phyloP scores from a whole-genome alignment of 1,139 yeast genomes.

The Yamadazyma pseudoaaseri region DNA sequence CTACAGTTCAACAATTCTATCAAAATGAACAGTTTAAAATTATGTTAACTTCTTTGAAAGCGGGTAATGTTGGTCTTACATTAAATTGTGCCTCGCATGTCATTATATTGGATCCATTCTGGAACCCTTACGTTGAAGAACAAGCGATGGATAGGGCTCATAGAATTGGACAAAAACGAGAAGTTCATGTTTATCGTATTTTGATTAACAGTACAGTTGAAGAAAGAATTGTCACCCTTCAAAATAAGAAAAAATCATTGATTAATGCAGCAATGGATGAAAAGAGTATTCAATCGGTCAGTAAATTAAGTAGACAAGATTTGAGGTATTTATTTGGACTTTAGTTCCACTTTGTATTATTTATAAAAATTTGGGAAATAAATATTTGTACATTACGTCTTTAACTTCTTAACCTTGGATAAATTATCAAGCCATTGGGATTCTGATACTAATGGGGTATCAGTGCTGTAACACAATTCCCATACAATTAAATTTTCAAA shows the following conservation, averaged over 20 bases:
- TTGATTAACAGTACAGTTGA: slow-evolving; percentile 72
- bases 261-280: slow-evolving; percentile 80
- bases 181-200: slow-evolving; percentile 72
- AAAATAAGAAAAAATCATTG: slow-evolving; percentile 67
- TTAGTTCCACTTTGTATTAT: slow-evolving; percentile 6
- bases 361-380: too few relatives aligned
- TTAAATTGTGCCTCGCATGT: slow-evolving; percentile 93
- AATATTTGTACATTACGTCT: slow-evolving; percentile 15
- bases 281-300: slow-evolving; percentile 61
- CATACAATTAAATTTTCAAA: slow-evolving; percentile 50
- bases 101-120: slow-evolving; percentile 86
- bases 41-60: slow-evolving; percentile 74
- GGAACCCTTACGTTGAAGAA: slow-evolving; percentile 96
- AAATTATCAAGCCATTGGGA: slow-evolving; percentile 37
- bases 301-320: slow-evolving; percentile 67
- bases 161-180: slow-evolving; percentile 82
- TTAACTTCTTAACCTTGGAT: slow-evolving; percentile 36
- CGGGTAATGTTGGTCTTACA: slow-evolving; percentile 92
- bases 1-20: slow-evolving; percentile 62
- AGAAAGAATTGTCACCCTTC: slow-evolving; percentile 78
- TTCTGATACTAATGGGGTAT: slow-evolving; percentile 24
- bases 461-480: slow-evolving; percentile 29
- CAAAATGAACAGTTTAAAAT: slow-evolving; percentile 46
- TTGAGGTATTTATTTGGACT: slow-evolving; percentile 79
- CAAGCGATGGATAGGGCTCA: slow-evolving; percentile 97